Percentiles rank a stretch among this genome's conserved stretches.
Conservation (phyloP, 2,329 filamentous ascomycete genomes). For the Fusarium secorum region DNA sequence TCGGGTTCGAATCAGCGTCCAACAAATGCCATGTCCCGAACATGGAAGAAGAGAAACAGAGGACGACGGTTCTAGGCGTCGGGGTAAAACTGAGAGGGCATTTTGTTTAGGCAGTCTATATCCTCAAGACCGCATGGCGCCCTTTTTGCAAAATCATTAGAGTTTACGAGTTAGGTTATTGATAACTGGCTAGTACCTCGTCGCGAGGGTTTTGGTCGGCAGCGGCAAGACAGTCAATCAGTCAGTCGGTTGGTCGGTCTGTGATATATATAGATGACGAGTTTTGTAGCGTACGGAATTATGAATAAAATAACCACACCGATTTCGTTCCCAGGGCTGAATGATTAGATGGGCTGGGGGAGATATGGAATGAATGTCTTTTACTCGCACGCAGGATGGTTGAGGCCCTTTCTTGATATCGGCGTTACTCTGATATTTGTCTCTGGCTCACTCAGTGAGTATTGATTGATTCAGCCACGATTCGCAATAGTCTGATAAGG, state of each 20-base stretch:
- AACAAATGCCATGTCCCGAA: not conserved
- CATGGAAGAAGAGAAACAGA: conserved; percentile 23
- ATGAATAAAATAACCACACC: conserved; percentile 1
- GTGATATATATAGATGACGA: not conserved
- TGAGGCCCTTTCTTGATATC: not conserved
- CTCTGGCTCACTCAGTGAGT: not conserved
- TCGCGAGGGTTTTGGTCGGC: not conserved
- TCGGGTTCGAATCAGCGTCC: conserved; percentile 8
- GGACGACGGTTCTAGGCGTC: conserved; percentile 27
- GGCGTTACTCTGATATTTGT: not conserved
- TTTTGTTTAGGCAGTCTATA: conserved; percentile 37
- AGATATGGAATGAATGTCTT: conserved; percentile 15
- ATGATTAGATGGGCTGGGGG: not conserved
- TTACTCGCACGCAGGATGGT: not conserved
- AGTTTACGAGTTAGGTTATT: conserved; percentile 20
- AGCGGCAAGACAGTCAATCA: not conserved
- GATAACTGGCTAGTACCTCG: not conserved
- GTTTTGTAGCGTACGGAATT: not conserved
- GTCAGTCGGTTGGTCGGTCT: not conserved
- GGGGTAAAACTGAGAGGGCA: conserved; percentile 28
- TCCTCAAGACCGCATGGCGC: conserved; percentile 28
- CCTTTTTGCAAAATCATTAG: conserved; percentile 32
- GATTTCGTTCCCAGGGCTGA: not conserved
- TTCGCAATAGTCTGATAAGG: not conserved
- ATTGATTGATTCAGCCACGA: not conserved